These are phyloP conservation scores for Xylaria arbuscula DNA, from an alignment of 2,329 filamentous ascomycete genomes.

Conservation along the genomic window DNA sequence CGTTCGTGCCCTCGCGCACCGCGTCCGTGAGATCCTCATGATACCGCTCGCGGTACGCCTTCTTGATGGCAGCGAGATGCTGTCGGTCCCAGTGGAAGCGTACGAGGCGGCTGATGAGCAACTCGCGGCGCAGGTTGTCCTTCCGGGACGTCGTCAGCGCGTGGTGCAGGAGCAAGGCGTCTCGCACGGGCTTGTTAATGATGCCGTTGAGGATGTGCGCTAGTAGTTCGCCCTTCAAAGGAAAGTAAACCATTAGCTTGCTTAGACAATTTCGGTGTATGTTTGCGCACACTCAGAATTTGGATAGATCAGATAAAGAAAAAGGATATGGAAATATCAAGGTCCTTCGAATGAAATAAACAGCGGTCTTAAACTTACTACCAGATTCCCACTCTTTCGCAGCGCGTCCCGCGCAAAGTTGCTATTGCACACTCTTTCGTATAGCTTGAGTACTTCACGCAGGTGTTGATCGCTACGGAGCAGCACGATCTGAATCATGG, in stretches of 20 bases:
- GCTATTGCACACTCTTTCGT: conserved; percentile 76
- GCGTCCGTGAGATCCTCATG: conserved; percentile 78
- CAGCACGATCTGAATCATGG: conserved; percentile 88
- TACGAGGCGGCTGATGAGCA: conserved; percentile 88
- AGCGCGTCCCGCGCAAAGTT: conserved; percentile 93
- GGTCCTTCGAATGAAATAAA: not conserved
- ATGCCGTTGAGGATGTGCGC: conserved; percentile 96
- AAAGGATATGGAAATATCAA: not conserved
- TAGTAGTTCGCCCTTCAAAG: conserved; percentile 83
- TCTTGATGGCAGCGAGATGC: conserved; percentile 83
- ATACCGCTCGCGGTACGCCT: conserved; percentile 83
- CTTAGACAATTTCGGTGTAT: not conserved
- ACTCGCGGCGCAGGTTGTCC: conserved; percentile 80
- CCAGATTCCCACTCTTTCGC: conserved; percentile 88
- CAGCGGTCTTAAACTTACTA: conserved; percentile 69
- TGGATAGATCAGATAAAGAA: not conserved
- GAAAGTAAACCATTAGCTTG: conserved; percentile 19
- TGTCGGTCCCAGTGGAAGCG: conserved; percentile 91
- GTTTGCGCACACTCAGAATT: not conserved
- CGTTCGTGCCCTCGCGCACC: conserved; percentile 79
- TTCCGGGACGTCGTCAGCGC: conserved; percentile 80
- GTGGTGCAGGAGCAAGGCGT: conserved; percentile 90
- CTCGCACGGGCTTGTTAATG: conserved; percentile 93
- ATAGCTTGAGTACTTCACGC: conserved; percentile 79
- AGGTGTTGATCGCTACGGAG: conserved; percentile 84